A percentile compares a stretch with the other conserved stretches of the same genome.
Evolutionary conservation across 495 filamentous ascomycete genomes (phyloP).

Genomic region (Filosporella fistucella): DNA sequence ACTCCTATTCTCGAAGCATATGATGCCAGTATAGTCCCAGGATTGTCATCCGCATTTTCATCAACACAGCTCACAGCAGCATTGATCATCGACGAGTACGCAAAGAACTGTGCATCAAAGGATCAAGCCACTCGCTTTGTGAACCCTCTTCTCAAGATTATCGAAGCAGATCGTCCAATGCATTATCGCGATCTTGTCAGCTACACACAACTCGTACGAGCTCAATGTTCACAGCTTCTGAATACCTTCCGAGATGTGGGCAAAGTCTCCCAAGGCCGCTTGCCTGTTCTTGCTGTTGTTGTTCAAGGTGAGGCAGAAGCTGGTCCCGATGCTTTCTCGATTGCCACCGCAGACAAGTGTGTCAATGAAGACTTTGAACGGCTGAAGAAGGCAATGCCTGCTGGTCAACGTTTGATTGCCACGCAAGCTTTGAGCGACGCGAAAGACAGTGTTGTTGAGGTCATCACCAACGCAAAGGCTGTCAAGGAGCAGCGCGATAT

Average conservation of each 20-base stretch:
- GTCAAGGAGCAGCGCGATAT: constrained; percentile 80
- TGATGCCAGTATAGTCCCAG: constrained; percentile 52
- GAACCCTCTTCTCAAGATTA: constrained; percentile 57
- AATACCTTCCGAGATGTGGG: constrained; percentile 86
- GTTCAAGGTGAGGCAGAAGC: constrained; percentile 90
- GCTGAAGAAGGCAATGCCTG: constrained; percentile 76
- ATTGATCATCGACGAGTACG: constrained; percentile 87
- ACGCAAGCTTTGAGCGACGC: constrained; percentile 71
- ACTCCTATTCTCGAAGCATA: constrained; percentile 42
- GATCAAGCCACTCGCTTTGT: constrained; percentile 44
- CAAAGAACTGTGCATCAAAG: constrained; percentile 45
- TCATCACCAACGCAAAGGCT: constrained; percentile 71
- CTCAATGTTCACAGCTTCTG: constrained; percentile 83
- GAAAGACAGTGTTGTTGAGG: constrained; percentile 56
- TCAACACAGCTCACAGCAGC: constrained; percentile 80
- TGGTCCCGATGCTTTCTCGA: constrained; percentile 84
- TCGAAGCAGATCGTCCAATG: constrained; percentile 74
- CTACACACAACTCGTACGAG: constrained; percentile 81
- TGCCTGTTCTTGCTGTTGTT: constrained; percentile 79
- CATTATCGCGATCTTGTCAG: constrained; percentile 85
- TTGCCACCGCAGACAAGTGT: constrained; percentile 81
- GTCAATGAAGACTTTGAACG: constrained; percentile 77
- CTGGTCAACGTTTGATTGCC: constrained; percentile 78
- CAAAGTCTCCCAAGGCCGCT: constrained; percentile 63
- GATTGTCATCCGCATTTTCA: constrained; percentile 65